Evolutionary conservation across 345 rosid genomes (phyloP), one percentile per base, ranked within the genome.

Genomic region (Capsella bursapastoris): DNA sequence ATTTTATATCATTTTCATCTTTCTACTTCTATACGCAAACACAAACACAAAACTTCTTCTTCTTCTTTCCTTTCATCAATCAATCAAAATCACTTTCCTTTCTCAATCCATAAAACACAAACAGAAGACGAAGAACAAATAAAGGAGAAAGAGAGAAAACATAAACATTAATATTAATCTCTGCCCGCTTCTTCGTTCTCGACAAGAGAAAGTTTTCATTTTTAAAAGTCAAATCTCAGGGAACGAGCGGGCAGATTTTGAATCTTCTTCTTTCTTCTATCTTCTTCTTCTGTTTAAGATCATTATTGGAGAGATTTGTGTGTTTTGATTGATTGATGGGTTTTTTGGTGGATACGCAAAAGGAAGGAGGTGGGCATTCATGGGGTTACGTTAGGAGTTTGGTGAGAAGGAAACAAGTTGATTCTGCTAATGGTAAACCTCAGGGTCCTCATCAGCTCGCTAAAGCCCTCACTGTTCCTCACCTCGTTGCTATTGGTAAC

Each of bases 401-500:
- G 74, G 77, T 84, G 14, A 79, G 98, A 81, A 86, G 98, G 81
- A 92, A 92, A 76, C 91, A 86, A 77, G 95, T 92, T 40, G 95
- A 92, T 79, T 92, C 95, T 65, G 84, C 79, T 25, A 76, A 75
- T 82, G 28, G 53, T 4, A 66, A 37, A 53, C 29, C 83, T 37
- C 74, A 71, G 2, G 66, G 44, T 29, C 35, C 35, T 32, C 84
- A 78, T 18, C 87, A 87, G 49, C 83, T 92, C 82, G 95, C 96
- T 48, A 92, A 83, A 85, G 86, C 86, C 41, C 82, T 92, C 63
- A 83, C 90, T 45, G 75, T 86, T 75, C 84, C 87, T 69, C 89
- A 92, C 84, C 86, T 92, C 62, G 81, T 88, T 72, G 96, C 96
- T 6, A 84, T 92, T 66, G 98, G 98, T 92, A 86, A 5, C 10